Percentiles rank a stretch among this genome's conserved stretches.
phyloP scores from a whole-genome alignment of 768 basidiomycete species.

The Chiua virens region DNA sequence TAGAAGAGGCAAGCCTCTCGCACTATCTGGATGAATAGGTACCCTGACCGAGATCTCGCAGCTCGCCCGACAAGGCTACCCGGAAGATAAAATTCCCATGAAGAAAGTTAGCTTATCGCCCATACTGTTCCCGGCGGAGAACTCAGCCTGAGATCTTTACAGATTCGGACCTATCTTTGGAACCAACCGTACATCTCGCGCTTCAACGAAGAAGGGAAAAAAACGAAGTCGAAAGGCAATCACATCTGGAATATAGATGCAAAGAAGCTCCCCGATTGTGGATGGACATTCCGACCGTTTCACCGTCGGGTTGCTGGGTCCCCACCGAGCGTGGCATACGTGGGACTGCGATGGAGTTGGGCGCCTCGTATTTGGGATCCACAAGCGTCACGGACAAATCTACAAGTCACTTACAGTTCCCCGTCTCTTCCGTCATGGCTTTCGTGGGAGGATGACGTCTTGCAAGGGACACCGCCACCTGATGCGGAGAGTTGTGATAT shows the following conservation, averaged over 20 bases:
- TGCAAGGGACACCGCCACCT: constrained; percentile 77
- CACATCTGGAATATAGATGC: constrained; percentile 99
- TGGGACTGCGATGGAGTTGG: constrained; percentile 84
- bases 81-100: constrained; percentile 94
- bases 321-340: constrained; percentile 80
- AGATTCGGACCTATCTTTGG: constrained; percentile 97
- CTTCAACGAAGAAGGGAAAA: constrained; percentile 99
- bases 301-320: constrained; percentile 82
- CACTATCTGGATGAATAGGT: constrained; percentile 1
- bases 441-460: constrained; percentile 78
- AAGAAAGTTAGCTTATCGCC: constrained; percentile 69
- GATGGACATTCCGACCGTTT: constrained; percentile 89
- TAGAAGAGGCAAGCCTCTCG: constrained; percentile 70
- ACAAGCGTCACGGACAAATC: constrained; percentile 79
- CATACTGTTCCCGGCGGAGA: constrained; percentile 4
- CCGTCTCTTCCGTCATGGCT: constrained; percentile 86
- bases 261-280: constrained; percentile 70
- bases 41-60: constrained; percentile 32
- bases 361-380: constrained; percentile 96
- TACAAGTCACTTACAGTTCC: constrained; percentile 78
- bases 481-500: constrained; percentile 77
- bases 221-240: constrained; percentile 98
- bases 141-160: constrained; percentile 23
- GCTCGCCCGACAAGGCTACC: constrained; percentile 83
- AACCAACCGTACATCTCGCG: constrained; percentile 90